phyloP scores from a whole-genome alignment of 202 grass and related monocot species.

The Panicum hallii region DNA sequence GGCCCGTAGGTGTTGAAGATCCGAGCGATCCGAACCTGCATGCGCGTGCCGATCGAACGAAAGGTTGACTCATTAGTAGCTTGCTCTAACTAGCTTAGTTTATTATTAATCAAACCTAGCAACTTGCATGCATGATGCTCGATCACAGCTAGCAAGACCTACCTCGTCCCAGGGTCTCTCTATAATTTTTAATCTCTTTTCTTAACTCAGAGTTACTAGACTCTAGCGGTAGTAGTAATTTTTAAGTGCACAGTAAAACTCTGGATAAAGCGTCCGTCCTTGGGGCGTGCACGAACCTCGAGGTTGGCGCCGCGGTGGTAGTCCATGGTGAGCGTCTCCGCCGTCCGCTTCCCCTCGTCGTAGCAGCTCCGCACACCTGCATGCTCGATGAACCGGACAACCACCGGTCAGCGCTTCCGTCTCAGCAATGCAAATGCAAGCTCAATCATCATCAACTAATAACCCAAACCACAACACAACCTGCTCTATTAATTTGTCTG shows the following conservation, averaged over 20 bases:
- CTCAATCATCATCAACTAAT: not conserved
- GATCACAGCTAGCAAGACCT: not conserved
- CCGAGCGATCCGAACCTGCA: slow-evolving; percentile 91
- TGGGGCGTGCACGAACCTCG: slow-evolving; percentile 48
- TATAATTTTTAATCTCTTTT: not conserved
- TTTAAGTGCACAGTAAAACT: not conserved
- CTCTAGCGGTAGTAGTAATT: not conserved
- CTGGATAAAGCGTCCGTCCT: not conserved
- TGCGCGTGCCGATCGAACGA: too few relatives aligned
- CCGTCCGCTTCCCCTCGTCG: slow-evolving; percentile 95
- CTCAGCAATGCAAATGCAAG: not conserved
- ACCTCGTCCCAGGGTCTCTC: too few relatives aligned
- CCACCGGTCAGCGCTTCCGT: not conserved
- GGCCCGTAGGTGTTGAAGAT: slow-evolving; percentile 99
- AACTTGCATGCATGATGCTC: slow-evolving; percentile 7
- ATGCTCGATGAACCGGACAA: too few relatives aligned
- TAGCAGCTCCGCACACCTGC: slow-evolving; percentile 93
- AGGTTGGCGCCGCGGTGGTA: slow-evolving; percentile 91
- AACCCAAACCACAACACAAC: not conserved
- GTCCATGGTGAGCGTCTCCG: slow-evolving; percentile 97
- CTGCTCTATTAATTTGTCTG: too few relatives aligned
- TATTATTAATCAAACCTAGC: not conserved
- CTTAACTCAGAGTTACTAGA: not conserved
- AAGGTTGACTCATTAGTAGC: not conserved
- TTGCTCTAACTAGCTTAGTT: not conserved